Percentiles rank a stretch among this genome's conserved stretches.
phyloP scores from a whole-genome alignment of 2,329 filamentous ascomycete genomes.

The Alternaria sp. region DNA sequence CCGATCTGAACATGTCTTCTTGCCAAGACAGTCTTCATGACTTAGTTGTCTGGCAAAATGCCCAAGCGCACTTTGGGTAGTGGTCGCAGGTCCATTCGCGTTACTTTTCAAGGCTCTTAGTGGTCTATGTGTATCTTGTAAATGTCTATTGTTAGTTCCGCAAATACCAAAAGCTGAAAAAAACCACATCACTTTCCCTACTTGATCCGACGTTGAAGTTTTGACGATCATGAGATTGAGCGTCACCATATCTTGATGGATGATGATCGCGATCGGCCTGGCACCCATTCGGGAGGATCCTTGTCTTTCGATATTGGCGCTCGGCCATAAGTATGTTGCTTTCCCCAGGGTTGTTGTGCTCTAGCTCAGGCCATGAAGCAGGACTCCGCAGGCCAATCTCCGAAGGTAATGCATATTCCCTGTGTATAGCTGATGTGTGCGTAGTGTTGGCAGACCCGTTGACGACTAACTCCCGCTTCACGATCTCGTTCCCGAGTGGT shows the following conservation, averaged over 20 bases:
- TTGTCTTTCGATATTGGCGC: background rate
- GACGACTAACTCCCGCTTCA: background rate
- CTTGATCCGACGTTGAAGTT: background rate
- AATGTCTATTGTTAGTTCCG: conserved; percentile 34
- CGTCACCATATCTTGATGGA: background rate
- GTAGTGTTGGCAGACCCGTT: background rate
- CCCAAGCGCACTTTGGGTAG: conserved; percentile 29
- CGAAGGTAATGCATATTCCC: background rate
- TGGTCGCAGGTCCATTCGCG: conserved; percentile 27
- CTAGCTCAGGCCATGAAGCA: background rate
- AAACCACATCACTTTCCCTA: background rate
- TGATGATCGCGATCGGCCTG: background rate
- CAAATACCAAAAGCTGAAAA: conserved; percentile 15
- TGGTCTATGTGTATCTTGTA: conserved; percentile 37
- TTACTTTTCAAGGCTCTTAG: conserved; percentile 22
- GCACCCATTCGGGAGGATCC: background rate
- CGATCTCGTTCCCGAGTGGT: background rate
- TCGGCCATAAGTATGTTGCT: background rate
- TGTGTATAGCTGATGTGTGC: background rate
- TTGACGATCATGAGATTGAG: background rate
- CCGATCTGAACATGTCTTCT: conserved; percentile 28
- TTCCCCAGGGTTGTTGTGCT: background rate
- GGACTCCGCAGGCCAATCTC: background rate
- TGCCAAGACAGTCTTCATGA: conserved; percentile 18
- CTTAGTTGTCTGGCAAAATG: conserved; percentile 25